phyloP scores from a whole-genome alignment of 192 early-diverging fungal genomes.

The Gaertneriomyces semiglobifer region DNA sequence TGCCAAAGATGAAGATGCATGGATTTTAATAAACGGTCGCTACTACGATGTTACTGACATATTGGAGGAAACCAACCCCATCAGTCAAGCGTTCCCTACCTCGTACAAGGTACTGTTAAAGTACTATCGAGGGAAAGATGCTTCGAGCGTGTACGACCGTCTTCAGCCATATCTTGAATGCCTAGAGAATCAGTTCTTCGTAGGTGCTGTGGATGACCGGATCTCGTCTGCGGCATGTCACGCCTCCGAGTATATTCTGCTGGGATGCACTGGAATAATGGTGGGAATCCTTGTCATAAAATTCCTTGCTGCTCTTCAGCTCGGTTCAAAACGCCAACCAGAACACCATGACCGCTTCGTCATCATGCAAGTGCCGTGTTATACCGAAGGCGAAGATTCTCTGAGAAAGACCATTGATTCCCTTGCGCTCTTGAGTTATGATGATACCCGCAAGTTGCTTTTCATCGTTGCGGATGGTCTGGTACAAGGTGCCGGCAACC shows the following conservation, averaged over 20 bases:
- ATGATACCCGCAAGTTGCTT: slow-evolving; percentile 91
- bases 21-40: slow-evolving; percentile 70
- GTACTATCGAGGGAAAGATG: slow-evolving; percentile 33
- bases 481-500: slow-evolving; percentile 90
- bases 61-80: background rate
- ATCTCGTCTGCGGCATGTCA: slow-evolving; percentile 55
- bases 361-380: slow-evolving; percentile 89
- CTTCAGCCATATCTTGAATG: slow-evolving; percentile 66
- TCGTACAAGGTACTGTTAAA: slow-evolving; percentile 56
- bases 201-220: slow-evolving; percentile 81
- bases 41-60: slow-evolving; percentile 76
- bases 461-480: slow-evolving; percentile 95
- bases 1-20: slow-evolving; percentile 54
- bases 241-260: slow-evolving; percentile 84
- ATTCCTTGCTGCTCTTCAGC: slow-evolving; percentile 91
- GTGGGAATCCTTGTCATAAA: slow-evolving; percentile 86
- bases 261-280: slow-evolving; percentile 76
- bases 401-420: slow-evolving; percentile 90
- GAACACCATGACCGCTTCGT: slow-evolving; percentile 89
- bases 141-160: slow-evolving; percentile 56
- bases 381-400: slow-evolving; percentile 95
- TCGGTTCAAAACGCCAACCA: slow-evolving; percentile 70
- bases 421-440: slow-evolving; percentile 80
- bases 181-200: slow-evolving; percentile 79
- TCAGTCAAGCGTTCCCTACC: slow-evolving; percentile 15